Conservation (phyloP, 2,329 filamentous ascomycete genomes). For the Calonectria montana region DNA sequence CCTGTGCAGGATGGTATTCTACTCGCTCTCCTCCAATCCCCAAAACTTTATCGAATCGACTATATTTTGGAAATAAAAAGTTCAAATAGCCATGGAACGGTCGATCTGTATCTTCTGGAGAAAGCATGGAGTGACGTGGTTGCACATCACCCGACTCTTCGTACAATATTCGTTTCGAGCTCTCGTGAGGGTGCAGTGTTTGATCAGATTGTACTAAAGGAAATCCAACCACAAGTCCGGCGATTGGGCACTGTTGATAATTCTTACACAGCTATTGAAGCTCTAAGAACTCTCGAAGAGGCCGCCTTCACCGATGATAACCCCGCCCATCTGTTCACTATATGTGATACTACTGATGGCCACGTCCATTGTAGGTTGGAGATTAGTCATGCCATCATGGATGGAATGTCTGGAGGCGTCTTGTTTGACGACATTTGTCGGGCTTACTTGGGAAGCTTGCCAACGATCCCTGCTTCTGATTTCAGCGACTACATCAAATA, state of each 20-base stretch:
- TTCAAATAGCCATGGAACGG: neutral
- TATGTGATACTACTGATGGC: neutral
- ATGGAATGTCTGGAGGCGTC: conserved; percentile 34
- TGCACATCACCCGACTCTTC: neutral
- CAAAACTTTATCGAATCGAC: neutral
- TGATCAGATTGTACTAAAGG: conserved; percentile 3
- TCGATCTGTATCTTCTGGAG: neutral
- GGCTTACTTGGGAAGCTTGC: neutral
- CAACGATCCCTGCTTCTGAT: neutral
- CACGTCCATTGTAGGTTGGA: conserved; percentile 19
- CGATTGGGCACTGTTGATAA: neutral
- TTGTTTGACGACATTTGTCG: neutral
- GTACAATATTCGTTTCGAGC: conserved; percentile 4
- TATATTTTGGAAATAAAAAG: neutral
- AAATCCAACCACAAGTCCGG: neutral
- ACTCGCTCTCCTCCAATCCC: neutral
- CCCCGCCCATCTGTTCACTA: neutral
- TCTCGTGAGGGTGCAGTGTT: conserved; percentile 2
- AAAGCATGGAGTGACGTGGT: neutral
- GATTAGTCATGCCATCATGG: conserved; percentile 38
- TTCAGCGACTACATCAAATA: neutral
- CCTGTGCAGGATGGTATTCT: conserved; percentile 5
- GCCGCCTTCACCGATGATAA: neutral
- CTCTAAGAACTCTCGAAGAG: neutral
- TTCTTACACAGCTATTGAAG: neutral